Conservation (phyloP, 768 basidiomycete genomes). For the Mycena alexandri region DNA sequence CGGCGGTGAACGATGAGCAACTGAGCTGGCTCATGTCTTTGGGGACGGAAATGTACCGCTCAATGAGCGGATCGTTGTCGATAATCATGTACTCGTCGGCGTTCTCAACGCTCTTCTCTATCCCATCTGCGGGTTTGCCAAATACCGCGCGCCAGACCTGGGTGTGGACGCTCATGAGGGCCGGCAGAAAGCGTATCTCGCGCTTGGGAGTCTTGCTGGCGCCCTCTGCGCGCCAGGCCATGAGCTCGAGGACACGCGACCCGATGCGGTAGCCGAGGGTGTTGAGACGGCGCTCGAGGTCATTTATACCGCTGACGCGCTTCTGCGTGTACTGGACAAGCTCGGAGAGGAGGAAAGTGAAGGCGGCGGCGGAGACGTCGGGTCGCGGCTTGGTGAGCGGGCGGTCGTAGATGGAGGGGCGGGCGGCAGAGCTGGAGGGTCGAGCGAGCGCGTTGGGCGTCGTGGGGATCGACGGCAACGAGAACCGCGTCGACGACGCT, state of each 20-base stretch:
- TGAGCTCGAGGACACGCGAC: conserved; percentile 86
- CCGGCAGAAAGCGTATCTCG: conserved; percentile 90
- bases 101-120: conserved; percentile 97
- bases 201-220: conserved; percentile 91
- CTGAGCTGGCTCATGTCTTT: conserved; percentile 94
- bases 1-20: conserved; percentile 98
- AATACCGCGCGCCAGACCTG: conserved; percentile 97
- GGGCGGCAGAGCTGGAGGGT: conserved; percentile 54
- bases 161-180: conserved; percentile 94
- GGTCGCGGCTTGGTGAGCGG: conserved; percentile 88
- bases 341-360: conserved; percentile 93
- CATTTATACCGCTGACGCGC: conserved; percentile 93
- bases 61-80: conserved; percentile 94
- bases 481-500: conserved; percentile 75
- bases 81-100: conserved; percentile 99
- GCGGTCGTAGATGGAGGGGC: conserved; percentile 91
- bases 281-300: conserved; percentile 93
- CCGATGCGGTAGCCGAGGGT: conserved; percentile 95
- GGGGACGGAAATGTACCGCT: conserved; percentile 93
- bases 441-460: conserved; percentile 54
- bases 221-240: conserved; percentile 83
- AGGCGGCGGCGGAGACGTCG: conserved; percentile 88
- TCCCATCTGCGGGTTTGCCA: conserved; percentile 92
- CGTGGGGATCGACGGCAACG: conserved; percentile 69
- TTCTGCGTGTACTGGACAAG: conserved; percentile 97